These are phyloP conservation scores for Exophiala lecanii-corni DNA, from an alignment of 2,329 filamentous ascomycete genomes.

Conservation along the genomic window DNA sequence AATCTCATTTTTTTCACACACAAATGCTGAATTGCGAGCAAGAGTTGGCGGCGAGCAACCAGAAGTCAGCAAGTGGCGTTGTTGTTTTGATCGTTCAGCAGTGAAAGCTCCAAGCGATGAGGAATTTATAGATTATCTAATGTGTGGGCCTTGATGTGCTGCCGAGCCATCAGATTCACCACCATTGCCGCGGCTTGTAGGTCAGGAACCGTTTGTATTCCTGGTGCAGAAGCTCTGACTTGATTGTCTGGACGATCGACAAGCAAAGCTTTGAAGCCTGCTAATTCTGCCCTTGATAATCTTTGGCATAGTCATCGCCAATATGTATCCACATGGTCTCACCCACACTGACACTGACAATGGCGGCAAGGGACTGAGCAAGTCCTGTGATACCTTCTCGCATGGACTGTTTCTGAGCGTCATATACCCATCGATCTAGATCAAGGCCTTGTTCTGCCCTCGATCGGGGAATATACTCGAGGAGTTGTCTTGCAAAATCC, in stretches of 20 bases:
- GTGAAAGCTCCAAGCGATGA: no score
- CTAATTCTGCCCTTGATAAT: slow-evolving; percentile 36
- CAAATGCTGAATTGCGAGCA: no score
- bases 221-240: background rate
- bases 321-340: slow-evolving; percentile 34
- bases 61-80: no score
- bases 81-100: no score
- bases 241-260: slow-evolving; percentile 28
- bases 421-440: background rate
- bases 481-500: slow-evolving; percentile 31
- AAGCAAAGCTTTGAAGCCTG: slow-evolving; percentile 37
- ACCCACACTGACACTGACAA: background rate
- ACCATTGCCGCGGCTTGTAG: slow-evolving; percentile 19
- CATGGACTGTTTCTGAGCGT: background rate
- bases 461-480: slow-evolving; percentile 9
- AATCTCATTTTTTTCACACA: no score
- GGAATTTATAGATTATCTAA: no score
- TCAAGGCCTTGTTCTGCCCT: slow-evolving; percentile 11
- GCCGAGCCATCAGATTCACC: slow-evolving; percentile 18
- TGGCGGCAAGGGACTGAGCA: background rate
- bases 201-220: slow-evolving; percentile 12
- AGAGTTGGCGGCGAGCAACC: no score
- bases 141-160: slow-evolving; percentile 4
- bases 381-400: background rate
- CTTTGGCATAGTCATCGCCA: slow-evolving; percentile 42